phyloP scores from a whole-genome alignment of 2,329 filamentous ascomycete genomes.

The Hypoxylon sp. region DNA sequence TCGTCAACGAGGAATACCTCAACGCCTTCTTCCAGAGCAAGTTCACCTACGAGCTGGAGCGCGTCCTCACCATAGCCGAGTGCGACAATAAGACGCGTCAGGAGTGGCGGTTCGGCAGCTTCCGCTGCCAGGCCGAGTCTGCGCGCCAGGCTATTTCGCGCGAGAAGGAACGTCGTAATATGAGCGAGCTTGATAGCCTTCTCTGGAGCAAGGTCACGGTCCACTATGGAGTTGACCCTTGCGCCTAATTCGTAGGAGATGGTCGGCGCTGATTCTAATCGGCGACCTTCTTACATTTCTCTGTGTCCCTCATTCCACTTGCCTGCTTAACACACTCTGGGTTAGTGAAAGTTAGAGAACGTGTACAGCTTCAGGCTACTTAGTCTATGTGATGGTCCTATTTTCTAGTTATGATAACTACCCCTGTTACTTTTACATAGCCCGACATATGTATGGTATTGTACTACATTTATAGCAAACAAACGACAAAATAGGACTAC shows the following conservation, averaged over 20 bases:
- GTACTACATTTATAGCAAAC: neutral
- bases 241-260: constrained; percentile 16
- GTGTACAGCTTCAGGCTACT: neutral
- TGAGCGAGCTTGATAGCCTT: neutral
- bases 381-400: constrained; percentile 51
- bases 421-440: neutral
- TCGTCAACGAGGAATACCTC: constrained; percentile 62
- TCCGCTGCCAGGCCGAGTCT: constrained; percentile 67
- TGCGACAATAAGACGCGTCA: constrained; percentile 51
- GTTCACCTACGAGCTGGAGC: constrained; percentile 65
- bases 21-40: constrained; percentile 59
- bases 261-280: neutral
- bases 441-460: neutral
- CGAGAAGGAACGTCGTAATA: constrained; percentile 25
- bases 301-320: neutral
- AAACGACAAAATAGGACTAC: neutral
- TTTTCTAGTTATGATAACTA: neutral
- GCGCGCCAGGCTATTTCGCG: constrained; percentile 53
- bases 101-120: constrained; percentile 70
- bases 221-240: constrained; percentile 43
- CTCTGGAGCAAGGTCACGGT: constrained; percentile 39
- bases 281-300: neutral
- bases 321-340: neutral
- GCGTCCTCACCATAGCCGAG: constrained; percentile 54
- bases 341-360: neutral